Base-by-base conservation (phyloP, 2,329 filamentous ascomycete species). In the Gaeumannomyces tritici region DNA sequence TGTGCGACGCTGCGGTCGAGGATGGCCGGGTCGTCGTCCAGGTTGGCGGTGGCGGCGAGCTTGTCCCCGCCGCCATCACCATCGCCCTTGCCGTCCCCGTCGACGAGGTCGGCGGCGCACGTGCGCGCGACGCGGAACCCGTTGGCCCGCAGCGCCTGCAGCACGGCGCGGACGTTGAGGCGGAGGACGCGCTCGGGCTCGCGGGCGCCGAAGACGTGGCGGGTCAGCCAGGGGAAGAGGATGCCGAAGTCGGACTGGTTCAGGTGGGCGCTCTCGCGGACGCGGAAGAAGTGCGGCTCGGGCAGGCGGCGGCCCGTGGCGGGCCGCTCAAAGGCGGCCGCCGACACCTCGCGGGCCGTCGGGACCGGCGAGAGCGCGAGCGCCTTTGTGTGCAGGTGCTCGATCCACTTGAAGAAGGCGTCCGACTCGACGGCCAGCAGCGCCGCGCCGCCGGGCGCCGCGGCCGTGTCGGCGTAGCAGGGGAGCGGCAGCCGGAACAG, bases 191-290 rank as follows among this genome's bases (percentile, higher is more conserved):
- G 77, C 69, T 86, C 84, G 0, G 85, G 85, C 61, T 83, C 77
- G 58, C 82, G 79, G 0, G 81, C 80, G 2, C 79, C 78, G 66
- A 86, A 84, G 11, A 87, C 79, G 66, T 78, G 80, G 68, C 79
- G 82, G 11, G 83, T 85, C 58, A 87, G 68, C 81, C 87, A 89
- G 0, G 90, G 90, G 70, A 96, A 96, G 27, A 96, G 75, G 28
- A 95, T 76, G 47, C 89, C 91, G 68, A 95, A 96, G 70, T 96
- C 91, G 26, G 86, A 89, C 73, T 96, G 91, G 63, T 83, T 90
- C 29, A 96, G 81, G 71, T 96, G 91, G 0, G 91, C 90, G n/a
- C 87, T 89, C 57, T 83, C 78, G 18, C 80, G 72, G 3, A 90
- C 86, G 72, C 90, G 93, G 76, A 90, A 96, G 69, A 93, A 84